Evolutionary conservation across 2,329 filamentous ascomycete genomes (phyloP).

Genomic region (Coniella lustricola): DNA sequence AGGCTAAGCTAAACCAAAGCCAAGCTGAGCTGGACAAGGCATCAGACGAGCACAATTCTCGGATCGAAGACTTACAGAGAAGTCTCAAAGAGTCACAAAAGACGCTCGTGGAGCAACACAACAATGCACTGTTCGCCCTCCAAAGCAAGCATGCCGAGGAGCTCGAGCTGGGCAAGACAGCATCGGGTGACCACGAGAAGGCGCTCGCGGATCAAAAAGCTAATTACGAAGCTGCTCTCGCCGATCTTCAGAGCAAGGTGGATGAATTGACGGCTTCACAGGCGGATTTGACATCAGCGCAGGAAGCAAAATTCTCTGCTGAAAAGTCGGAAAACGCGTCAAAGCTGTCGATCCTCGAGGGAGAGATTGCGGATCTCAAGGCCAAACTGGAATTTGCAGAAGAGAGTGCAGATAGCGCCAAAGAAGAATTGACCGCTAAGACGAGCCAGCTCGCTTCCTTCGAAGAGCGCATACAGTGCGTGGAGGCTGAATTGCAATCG

Average conservation of each 20-base stretch:
- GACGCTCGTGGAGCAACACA: conserved; percentile 43
- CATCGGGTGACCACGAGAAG: conserved; percentile 40
- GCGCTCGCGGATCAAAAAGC: conserved; percentile 43
- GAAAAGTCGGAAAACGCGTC: conserved; percentile 37
- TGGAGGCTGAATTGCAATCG: conserved; percentile 39
- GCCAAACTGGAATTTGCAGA: conserved; percentile 40
- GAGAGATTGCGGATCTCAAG: conserved; percentile 45
- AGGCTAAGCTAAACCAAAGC: conserved; percentile 29
- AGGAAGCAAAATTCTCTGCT: conserved; percentile 36
- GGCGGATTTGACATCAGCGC: conserved; percentile 36
- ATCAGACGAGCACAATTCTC: conserved; percentile 39
- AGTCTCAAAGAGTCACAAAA: conserved; percentile 41
- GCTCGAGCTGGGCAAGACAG: conserved; percentile 38
- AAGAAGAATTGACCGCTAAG: conserved; percentile 38
- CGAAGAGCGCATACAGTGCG: conserved; percentile 32
- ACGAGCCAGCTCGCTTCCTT: conserved; percentile 32
- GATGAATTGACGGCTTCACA: conserved; percentile 44
- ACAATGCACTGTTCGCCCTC: conserved; percentile 40
- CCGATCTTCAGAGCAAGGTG: conserved; percentile 48
- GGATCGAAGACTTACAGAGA: conserved; percentile 42
- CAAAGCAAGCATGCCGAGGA: conserved; percentile 47
- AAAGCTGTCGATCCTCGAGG: conserved; percentile 44
- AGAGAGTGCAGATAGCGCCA: conserved; percentile 35
- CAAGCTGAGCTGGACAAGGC: conserved; percentile 33
- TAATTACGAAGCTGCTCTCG: conserved; percentile 39